These are phyloP conservation scores for Vitis hybrid DNA, from an alignment of 177 flowering plant genomes.

Conservation along the genomic window DNA sequence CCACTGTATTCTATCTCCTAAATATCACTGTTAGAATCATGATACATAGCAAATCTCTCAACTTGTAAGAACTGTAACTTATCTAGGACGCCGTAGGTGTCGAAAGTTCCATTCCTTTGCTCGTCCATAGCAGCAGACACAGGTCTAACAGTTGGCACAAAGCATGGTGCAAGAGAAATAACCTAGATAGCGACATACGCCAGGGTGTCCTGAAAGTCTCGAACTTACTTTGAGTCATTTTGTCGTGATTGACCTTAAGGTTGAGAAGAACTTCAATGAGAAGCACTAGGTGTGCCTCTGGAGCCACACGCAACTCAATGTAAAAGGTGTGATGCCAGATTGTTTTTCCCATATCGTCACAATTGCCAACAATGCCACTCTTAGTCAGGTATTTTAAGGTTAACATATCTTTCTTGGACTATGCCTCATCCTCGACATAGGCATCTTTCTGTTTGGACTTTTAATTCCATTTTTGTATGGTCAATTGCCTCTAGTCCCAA, in stretches of 20 bases:
- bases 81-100: too few relatives aligned
- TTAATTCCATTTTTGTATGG: too few relatives aligned
- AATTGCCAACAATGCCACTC: constrained; percentile 77
- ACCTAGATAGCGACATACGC: constrained; percentile 82
- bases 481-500: too few relatives aligned
- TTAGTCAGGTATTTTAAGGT: constrained; percentile 72
- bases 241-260: constrained; percentile 75
- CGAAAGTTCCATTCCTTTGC: too few relatives aligned
- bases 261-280: constrained; percentile 79
- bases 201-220: constrained; percentile 74
- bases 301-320: constrained; percentile 77
- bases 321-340: constrained; percentile 76
- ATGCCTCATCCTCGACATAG: constrained; percentile 76
- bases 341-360: constrained; percentile 82
- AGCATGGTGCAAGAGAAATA: constrained; percentile 43
- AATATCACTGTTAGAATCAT: too few relatives aligned
- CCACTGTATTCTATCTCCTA: too few relatives aligned
- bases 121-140: too few relatives aligned
- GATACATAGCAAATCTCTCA: too few relatives aligned
- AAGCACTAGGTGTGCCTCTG: constrained; percentile 77
- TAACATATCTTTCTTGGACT: constrained; percentile 72
- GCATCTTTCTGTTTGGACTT: constrained; percentile 56
- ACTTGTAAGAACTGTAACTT: too few relatives aligned
- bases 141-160: too few relatives aligned
- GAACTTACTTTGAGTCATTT: constrained; percentile 81